Base-by-base conservation (phyloP, 257 asterid species). In the Leonotis leonurus region DNA sequence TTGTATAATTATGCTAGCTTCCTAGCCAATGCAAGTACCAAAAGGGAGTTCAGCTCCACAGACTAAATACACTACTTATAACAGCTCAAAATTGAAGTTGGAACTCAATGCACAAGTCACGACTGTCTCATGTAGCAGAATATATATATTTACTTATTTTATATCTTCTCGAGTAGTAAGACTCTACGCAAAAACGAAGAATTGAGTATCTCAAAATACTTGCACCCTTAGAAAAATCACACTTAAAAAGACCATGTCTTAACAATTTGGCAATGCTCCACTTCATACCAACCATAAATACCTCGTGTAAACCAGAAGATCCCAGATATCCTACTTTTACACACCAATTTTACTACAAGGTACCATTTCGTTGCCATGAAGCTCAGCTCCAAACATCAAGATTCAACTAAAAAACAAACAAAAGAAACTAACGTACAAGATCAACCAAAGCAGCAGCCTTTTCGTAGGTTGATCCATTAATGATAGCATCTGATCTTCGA, bases 381-480 rank as follows among this genome's bases (percentile, higher is more conserved):
- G 35, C 30, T 16, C 20, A 59, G 22, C 40, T 37, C 40, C 13
- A 22, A 41, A n/a, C 5, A 58, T 9, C 39, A 62, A 67, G 32
- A 26, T 41, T 20, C 14, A 36, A 46, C 13, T 41, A 5, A 16
- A 37, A 59, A 25, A 11, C 7, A 7, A 51, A 40, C 7, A 1
- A 58, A 66, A 18, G 56, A 20, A 52, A 11, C 6, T 5, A 13
- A 66, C 96, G 16, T 85, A 88, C 98, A 30, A 90, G 95, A 84
- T 90, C 98, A 77, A 90, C 94, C 78, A 90, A 78, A 74, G 96
- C 98, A 68, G 98, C 98, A 65, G 98, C 98, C 39, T 77, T 90
- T 57, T 90, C 81, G 72, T 88, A 85, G 60, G 85, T 55, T 50
- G 95, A 78, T 66, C 98, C 98, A 74, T 85, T 24, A 60, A 86